phyloP scores from a whole-genome alignment of 495 filamentous ascomycete genomes.

The Trichoderma orchidacearum region DNA sequence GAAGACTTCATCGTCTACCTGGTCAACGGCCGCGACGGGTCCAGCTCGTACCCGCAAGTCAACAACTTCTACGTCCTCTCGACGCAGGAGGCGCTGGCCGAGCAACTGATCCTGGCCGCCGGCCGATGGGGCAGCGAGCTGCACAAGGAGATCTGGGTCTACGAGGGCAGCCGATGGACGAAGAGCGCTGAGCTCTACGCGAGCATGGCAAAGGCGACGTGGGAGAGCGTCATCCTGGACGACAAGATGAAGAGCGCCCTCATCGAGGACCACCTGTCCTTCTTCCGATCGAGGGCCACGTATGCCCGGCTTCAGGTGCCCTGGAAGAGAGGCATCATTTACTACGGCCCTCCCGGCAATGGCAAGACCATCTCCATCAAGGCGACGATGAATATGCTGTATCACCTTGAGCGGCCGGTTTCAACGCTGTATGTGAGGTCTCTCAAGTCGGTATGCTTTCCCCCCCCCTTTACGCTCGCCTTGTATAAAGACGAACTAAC shows the following conservation, averaged over 20 bases:
- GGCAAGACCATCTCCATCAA: conserved; percentile 61
- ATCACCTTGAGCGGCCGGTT: conserved; percentile 19
- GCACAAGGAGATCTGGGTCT: conserved; percentile 51
- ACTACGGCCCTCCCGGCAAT: conserved; percentile 47
- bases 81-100: conserved; percentile 20
- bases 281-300: conserved; percentile 39
- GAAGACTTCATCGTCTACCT: conserved; percentile 40
- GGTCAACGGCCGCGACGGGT: conserved; percentile 33
- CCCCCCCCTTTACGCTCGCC: conserved; percentile 6
- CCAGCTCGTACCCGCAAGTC: conserved; percentile 11
- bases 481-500: not conserved
- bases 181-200: conserved; percentile 45
- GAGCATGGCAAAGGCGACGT: conserved; percentile 38
- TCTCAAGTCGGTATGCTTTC: conserved; percentile 16
- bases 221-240: conserved; percentile 56
- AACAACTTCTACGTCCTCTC: conserved; percentile 37
- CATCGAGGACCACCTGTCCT: conserved; percentile 42
- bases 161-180: conserved; percentile 44
- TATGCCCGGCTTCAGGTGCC: conserved; percentile 47
- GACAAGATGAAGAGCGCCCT: conserved; percentile 44
- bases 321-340: conserved; percentile 39
- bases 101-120: conserved; percentile 39
- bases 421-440: conserved; percentile 23
- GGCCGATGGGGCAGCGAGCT: conserved; percentile 34
- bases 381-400: conserved; percentile 47